phyloP scores from a whole-genome alignment of 331 rosid species.

The Quercus tomentella region DNA sequence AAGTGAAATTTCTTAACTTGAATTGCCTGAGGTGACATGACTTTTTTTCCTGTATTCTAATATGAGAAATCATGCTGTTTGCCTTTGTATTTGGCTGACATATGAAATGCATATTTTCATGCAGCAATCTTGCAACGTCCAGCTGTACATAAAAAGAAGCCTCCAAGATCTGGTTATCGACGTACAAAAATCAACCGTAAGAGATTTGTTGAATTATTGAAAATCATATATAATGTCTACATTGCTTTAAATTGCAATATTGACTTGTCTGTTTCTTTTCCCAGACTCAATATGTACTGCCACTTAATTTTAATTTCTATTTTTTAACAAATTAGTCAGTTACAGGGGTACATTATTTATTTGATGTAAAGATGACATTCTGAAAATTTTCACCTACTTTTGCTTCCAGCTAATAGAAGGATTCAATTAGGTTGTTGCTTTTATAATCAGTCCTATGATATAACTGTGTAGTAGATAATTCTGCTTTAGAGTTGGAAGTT shows the following conservation, averaged over 20 bases:
- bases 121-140: slow-evolving; percentile 96
- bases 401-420: neutral
- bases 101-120: slow-evolving; percentile 28
- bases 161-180: slow-evolving; percentile 72
- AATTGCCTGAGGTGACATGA: neutral
- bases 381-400: neutral
- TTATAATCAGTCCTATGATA: neutral
- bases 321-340: neutral
- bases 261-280: neutral
- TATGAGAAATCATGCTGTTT: slow-evolving; percentile 12
- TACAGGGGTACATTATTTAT: neutral
- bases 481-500: neutral
- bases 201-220: slow-evolving; percentile 24
- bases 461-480: neutral
- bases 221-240: neutral
- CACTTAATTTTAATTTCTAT: neutral
- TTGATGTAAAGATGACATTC: neutral
- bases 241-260: neutral
- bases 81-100: slow-evolving; percentile 18
- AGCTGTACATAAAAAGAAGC: slow-evolving; percentile 77
- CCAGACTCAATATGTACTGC: neutral
- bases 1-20: neutral
- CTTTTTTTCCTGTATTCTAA: neutral
- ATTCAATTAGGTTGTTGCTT: neutral
- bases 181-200: slow-evolving; percentile 85